Evolutionary conservation across 495 filamentous ascomycete genomes (phyloP).

Genomic region (Lophiostoma macrostomum): DNA sequence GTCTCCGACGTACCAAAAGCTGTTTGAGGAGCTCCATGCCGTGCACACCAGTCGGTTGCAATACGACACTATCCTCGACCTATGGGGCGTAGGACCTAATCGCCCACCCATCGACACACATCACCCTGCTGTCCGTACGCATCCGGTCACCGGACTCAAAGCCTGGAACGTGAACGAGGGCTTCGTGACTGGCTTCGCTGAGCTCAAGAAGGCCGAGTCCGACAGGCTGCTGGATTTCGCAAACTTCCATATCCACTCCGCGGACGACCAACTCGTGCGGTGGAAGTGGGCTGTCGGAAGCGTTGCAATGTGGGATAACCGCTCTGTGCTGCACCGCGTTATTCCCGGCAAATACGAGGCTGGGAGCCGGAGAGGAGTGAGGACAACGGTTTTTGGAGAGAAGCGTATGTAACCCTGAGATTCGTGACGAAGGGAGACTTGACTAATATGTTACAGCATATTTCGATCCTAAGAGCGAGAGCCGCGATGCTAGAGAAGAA

Average conservation of each 20-base stretch:
- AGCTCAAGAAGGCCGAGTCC: constrained; percentile 54
- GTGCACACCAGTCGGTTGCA: constrained; percentile 40
- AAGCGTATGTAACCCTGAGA: constrained; percentile 45
- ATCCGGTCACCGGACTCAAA: constrained; percentile 54
- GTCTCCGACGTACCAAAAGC: constrained; percentile 46
- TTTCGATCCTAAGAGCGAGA: constrained; percentile 50
- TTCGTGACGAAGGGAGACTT: neutral
- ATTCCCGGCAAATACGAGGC: constrained; percentile 51
- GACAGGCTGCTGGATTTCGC: constrained; percentile 54
- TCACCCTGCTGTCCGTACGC: constrained; percentile 54
- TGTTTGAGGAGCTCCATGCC: constrained; percentile 51
- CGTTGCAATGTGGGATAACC: constrained; percentile 57
- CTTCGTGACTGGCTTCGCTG: constrained; percentile 53
- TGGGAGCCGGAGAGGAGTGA: constrained; percentile 46
- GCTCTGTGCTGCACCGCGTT: constrained; percentile 50
- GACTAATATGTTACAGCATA: constrained; percentile 39
- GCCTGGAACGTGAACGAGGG: constrained; percentile 52
- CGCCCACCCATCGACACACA: constrained; percentile 52
- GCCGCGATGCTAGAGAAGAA: constrained; percentile 41
- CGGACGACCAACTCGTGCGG: constrained; percentile 52
- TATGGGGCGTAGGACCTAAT: constrained; percentile 50
- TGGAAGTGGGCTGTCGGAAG: constrained; percentile 57
- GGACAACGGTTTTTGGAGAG: constrained; percentile 56
- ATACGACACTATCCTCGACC: constrained; percentile 46
- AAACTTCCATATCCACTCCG: constrained; percentile 51